Percentiles rank a stretch among this genome's conserved stretches.
Evolutionary conservation across 257 asterid genomes (phyloP).

Genomic region (Petrea volubilis): DNA sequence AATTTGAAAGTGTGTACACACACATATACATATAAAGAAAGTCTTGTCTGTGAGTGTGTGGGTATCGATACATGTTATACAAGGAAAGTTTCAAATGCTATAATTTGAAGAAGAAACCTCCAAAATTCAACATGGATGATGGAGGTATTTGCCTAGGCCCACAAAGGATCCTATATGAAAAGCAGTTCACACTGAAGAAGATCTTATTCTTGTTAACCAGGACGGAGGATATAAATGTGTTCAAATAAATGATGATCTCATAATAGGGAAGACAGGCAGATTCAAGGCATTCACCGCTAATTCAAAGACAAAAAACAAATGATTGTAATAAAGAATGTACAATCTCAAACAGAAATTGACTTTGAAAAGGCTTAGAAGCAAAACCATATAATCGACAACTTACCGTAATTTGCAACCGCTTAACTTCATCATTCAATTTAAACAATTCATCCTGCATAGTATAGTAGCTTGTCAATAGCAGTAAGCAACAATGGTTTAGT

Average conservation of each 20-base stretch:
- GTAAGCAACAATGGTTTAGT: background rate
- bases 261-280: background rate
- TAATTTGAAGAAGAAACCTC: background rate
- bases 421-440: conserved; percentile 65
- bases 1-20: background rate
- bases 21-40: no score
- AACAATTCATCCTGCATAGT: conserved; percentile 74
- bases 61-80: background rate
- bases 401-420: conserved; percentile 61
- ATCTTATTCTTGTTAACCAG: background rate
- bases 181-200: background rate
- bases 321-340: background rate
- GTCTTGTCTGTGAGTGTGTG: no score
- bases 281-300: background rate
- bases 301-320: background rate
- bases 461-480: conserved; percentile 20
- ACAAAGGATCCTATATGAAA: background rate
- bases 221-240: background rate
- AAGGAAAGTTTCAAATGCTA: background rate
- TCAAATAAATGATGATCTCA: background rate
- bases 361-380: background rate
- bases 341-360: conserved; percentile 7
- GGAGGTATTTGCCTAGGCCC: background rate
- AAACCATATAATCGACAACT: conserved; percentile 15
- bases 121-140: background rate